Evolutionary conservation across 805 yeast genomes (phyloP), one percentile per base, ranked within the genome.

Genomic region (Zygosaccharomyces pseudorouxii): DNA sequence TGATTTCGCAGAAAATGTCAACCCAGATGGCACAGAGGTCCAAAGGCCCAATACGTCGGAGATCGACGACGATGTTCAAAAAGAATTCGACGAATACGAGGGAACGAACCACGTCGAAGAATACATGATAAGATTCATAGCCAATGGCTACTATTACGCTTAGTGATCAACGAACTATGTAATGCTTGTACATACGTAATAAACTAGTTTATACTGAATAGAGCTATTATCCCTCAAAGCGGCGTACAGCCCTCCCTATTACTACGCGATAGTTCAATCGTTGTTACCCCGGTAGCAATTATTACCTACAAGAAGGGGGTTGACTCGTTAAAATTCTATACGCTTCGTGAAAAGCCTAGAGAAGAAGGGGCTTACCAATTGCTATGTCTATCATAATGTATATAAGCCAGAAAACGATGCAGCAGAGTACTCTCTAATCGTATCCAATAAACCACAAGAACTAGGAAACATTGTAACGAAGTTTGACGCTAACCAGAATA

Each of bases 121-220:
- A 73, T 95, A 90, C 71, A 93, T 93, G 99, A 80, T 93, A 53
- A 74, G 90, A 51, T 87, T 79, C 63, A 87, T 93, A 50, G 95
- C 95, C 51, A 83, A 82, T 46, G 97, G 97, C 0, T 78, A 73
- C 62, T 86, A 82, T 62, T 77, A 70, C 57, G 19, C 20, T 33
- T 14, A 14, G 16, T 18, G 36, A 33, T 33, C 36, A 16, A 33
- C 36, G 11, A n/a, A 33, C 36, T 33, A 14, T 33, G 36, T 33
- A 33, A 33, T 33, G 36, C 36, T 33, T 33, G 36, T 33, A 33
- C 36, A 33, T 33, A 33, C 36, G 36, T 33, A 33, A 33, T 14
- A 9, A 16, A 33, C 36, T 11, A 14, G 16, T n/a, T 19, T 16
- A 33, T 14, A 9, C 20, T 33, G 18, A 33, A 14, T 18, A 5